Base-by-base conservation (phyloP, 169 alveolate genomes). In the Eimeria necatrix region DNA sequence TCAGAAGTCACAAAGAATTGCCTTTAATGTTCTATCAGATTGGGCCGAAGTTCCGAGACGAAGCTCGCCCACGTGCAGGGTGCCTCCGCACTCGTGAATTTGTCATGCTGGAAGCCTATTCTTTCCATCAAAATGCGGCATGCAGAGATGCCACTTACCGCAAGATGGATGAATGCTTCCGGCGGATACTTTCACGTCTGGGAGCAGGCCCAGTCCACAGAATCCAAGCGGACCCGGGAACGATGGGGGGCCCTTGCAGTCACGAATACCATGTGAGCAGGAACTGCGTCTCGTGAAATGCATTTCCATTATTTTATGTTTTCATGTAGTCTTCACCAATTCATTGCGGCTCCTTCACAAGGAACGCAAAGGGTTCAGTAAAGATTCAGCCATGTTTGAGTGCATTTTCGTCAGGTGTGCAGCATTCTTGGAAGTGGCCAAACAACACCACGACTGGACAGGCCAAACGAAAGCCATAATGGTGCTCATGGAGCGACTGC, bases 21-120 rank as follows among this genome's bases (percentile, higher is more conserved):
- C 91, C 91, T 3, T 56, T 53, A 51, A 14, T 59, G 12, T 84
- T 84, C 60, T 84, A 84, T 76, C 91, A 84, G n/a, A 84, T 84
- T 26, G 91, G 91, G 16, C 91, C 91, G 7, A 84, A 84, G 59
- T 84, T 84, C 24, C 76, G 91, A 48, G 91, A 84, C 48, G 91
- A 84, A 52, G 56, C 59, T 41, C 91, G 91, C 78, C 91, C 91
- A 18, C 41, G 91, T 53, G 91, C 91, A 6, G 91, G 91, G 41
- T 84, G 91, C 49, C 91, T 84, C 32, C 91, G 91, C 78, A 9
- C 91, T 84, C 91, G 91, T 84, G 91, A 84, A 59, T 84, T 84
- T 24, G 78, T 59, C 59, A 84, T 84, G 91, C 91, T 84, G 56
- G 91, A 84, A 84, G 91, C 22, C 32, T 84, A 84, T 46, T 84